Evolutionary conservation across 2,329 filamentous ascomycete genomes (phyloP).

Genomic region (Pseudocercospora pini-densiflorae): DNA sequence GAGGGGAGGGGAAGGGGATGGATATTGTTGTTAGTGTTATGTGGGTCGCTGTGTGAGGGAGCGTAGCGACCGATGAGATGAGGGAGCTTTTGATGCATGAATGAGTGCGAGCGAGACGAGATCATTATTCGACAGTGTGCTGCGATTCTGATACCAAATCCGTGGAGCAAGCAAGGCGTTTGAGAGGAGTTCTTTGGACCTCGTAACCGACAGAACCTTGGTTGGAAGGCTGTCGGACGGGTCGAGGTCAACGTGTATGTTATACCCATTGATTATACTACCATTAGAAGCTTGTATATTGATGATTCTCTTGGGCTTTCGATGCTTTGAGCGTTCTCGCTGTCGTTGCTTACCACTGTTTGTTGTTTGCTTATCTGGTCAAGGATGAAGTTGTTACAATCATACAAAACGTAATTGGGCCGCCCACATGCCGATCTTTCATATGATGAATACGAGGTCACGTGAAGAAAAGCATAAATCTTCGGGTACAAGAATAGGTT

Average conservation of each 20-base stretch:
- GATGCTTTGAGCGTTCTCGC: neutral
- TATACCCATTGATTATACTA: conserved; percentile 5
- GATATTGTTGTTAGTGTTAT: conserved; percentile 62
- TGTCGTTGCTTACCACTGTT: neutral
- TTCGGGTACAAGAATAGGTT: too few species aligned
- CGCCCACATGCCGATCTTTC: neutral
- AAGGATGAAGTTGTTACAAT: neutral
- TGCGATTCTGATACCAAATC: neutral
- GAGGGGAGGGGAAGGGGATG: conserved; percentile 56
- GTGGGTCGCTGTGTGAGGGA: conserved; percentile 67
- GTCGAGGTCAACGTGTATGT: neutral
- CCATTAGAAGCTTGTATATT: conserved; percentile 4
- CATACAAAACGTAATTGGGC: neutral
- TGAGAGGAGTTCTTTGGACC: conserved; percentile 1
- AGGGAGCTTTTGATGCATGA: neutral
- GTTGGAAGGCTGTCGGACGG: too few species aligned
- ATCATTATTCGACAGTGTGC: conserved; percentile 3
- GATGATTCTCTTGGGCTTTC: neutral
- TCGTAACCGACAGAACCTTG: neutral
- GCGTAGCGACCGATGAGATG: too few species aligned
- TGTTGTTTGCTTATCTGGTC: neutral
- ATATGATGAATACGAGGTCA: neutral
- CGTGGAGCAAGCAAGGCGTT: conserved; percentile 9
- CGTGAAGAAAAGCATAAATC: neutral
- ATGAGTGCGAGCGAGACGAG: neutral